These are phyloP conservation scores for Neonectria hederae DNA, from an alignment of 2,329 filamentous ascomycete species.

Conservation along the genomic window DNA sequence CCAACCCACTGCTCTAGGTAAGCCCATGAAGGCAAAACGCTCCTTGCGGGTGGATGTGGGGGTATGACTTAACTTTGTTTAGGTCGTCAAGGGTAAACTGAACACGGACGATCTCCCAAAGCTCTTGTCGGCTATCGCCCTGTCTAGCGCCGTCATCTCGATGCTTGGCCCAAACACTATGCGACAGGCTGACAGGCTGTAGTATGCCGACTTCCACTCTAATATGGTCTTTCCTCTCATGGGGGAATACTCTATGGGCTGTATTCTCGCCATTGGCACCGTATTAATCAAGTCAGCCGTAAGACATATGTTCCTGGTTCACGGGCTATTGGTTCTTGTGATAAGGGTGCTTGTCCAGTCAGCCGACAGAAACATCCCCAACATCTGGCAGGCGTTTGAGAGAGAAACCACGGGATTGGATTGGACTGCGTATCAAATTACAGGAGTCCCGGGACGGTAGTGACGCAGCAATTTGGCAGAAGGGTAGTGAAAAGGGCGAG, in stretches of 20 bases:
- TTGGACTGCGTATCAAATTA: constrained; percentile 8
- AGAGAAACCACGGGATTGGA: constrained; percentile 5
- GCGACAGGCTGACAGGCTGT: neutral
- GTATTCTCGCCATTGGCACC: constrained; percentile 7
- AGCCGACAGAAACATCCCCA: constrained; percentile 6
- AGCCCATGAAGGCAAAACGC: neutral
- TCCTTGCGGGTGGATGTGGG: neutral
- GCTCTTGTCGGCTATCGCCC: neutral
- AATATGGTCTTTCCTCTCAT: neutral
- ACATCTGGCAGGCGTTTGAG: constrained; percentile 5
- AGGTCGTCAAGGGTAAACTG: constrained; percentile 12
- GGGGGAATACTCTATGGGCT: neutral
- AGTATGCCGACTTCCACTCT: constrained; percentile 1
- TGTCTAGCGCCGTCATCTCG: constrained; percentile 5
- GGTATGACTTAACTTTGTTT: neutral
- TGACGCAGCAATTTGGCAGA: constrained; percentile 4
- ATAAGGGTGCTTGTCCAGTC: neutral
- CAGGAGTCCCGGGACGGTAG: neutral
- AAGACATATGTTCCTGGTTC: constrained; percentile 3
- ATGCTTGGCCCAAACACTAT: constrained; percentile 1
- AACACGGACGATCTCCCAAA: neutral
- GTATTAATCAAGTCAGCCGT: constrained; percentile 2
- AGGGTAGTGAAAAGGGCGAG: neutral
- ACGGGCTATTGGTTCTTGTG: neutral
- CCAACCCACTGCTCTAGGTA: constrained; percentile 22